phyloP scores from a whole-genome alignment of 805 yeast genomes.

The Huiozyma naganishii region DNA sequence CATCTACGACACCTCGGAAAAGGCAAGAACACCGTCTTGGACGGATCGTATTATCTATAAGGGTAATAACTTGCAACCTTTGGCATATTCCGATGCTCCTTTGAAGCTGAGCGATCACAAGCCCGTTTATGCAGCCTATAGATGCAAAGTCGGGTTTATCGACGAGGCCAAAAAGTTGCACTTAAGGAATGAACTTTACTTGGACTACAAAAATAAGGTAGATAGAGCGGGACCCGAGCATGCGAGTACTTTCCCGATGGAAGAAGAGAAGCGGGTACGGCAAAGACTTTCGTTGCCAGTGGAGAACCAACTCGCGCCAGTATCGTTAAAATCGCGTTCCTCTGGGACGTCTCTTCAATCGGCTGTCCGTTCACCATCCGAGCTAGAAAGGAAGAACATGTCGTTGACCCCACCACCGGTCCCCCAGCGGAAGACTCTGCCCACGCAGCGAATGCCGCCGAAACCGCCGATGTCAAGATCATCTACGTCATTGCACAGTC shows the following conservation, averaged over 20 bases:
- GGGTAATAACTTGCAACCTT: slow-evolving; percentile 47
- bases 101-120: slow-evolving; percentile 76
- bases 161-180: slow-evolving; percentile 50
- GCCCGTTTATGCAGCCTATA: slow-evolving; percentile 79
- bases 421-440: background rate
- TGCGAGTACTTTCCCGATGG: background rate
- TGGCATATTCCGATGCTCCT: slow-evolving; percentile 57
- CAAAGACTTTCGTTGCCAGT: too few relatives aligned
- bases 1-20: slow-evolving; percentile 78
- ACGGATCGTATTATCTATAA: slow-evolving; percentile 75
- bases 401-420: background rate
- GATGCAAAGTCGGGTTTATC: slow-evolving; percentile 54
- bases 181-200: slow-evolving; percentile 47
- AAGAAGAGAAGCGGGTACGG: background rate
- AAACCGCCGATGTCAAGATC: slow-evolving; percentile 6
- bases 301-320: too few relatives aligned
- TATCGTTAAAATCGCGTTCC: too few relatives aligned
- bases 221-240: background rate
- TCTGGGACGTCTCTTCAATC: background rate
- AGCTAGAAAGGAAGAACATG: too few relatives aligned
- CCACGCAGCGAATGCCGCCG: slow-evolving; percentile 10
- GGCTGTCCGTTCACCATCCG: too few relatives aligned
- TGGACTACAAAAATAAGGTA: background rate
- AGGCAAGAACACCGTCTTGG: slow-evolving; percentile 92
- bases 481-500: background rate